Base-by-base conservation (phyloP, 73 alveolate genomes). In the Blepharisma stoltei region DNA sequence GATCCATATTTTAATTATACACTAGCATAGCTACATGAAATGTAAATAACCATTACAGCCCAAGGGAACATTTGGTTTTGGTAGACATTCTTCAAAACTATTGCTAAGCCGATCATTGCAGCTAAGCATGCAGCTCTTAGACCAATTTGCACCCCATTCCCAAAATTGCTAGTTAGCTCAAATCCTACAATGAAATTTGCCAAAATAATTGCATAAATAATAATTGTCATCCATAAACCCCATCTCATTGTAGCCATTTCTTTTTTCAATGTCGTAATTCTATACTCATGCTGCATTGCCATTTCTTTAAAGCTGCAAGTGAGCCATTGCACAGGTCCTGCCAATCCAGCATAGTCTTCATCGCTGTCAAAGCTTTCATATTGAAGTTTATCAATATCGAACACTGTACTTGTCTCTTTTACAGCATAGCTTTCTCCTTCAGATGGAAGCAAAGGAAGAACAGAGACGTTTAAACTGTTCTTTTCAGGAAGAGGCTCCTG, bases 251-350 rank as follows among this genome's bases (percentile, higher is more conserved):
- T 60, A 14, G 14, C 23, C 45, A 60, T n/a, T 8, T 60, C 73
- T 60, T 1, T 5, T 60, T n/a, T 25, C 73, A 60, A 14, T 20
- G 49, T 18, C n/a, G 14, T 60, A 14, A 60, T 38, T 5, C 73
- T n/a, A 38, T 60, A 60, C 5, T 60, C 73, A 60, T 60, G 73
- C 73, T 60, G 73, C 38, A 38, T 38, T 8, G 14, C 14, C 18
- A 38, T 38, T 60, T 60, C 73, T 60, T 60, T 60, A 25, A 60
- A 60, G 46, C 23, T 60, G 73, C 73, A 60, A 3, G 73, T 60
- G 4, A 60, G 45, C 47, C 73, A 60, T 60, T 60, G 73, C 5
- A 60, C 73, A 14, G 73, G 73, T 8, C 73, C 73, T 20, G 73
- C 73, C 23, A 60, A 38, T 60, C 73, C 73, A 1, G 23, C 46